These are phyloP conservation scores for Xylaria digitata DNA, from an alignment of 2,329 filamentous ascomycete species.

Conservation along the genomic window DNA sequence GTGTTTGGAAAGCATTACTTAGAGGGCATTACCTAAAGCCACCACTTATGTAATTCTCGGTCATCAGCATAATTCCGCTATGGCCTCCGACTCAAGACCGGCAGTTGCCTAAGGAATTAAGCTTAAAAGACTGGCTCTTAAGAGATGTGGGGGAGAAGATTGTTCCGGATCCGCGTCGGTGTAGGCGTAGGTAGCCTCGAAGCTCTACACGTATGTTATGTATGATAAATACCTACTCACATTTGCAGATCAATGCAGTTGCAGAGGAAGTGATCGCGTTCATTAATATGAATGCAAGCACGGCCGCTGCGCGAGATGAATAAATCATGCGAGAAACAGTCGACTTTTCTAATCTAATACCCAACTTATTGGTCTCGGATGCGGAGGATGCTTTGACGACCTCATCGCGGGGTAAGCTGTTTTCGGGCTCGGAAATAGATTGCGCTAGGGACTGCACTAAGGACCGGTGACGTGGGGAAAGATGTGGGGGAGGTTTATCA, in stretches of 20 bases:
- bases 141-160: constrained; percentile 39
- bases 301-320: neutral
- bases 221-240: too few species aligned
- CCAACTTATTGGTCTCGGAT: neutral
- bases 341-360: neutral
- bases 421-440: neutral
- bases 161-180: constrained; percentile 33
- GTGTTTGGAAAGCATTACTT: neutral
- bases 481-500: neutral
- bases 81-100: constrained; percentile 33
- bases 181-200: neutral
- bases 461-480: constrained; percentile 3
- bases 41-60: constrained; percentile 47
- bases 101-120: constrained; percentile 39
- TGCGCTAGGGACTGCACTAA: too few species aligned
- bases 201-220: too few species aligned
- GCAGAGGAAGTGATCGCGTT: too few species aligned
- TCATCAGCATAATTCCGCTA: constrained; percentile 37
- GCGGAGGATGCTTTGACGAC: neutral
- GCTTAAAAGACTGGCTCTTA: neutral
- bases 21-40: neutral
- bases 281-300: neutral
- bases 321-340: constrained; percentile 1
- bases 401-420: constrained; percentile 5
- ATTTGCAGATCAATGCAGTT: too few species aligned